Conservation (phyloP, 1,284 basidiomycete genomes). For the Pseudozyma sp. region DNA sequence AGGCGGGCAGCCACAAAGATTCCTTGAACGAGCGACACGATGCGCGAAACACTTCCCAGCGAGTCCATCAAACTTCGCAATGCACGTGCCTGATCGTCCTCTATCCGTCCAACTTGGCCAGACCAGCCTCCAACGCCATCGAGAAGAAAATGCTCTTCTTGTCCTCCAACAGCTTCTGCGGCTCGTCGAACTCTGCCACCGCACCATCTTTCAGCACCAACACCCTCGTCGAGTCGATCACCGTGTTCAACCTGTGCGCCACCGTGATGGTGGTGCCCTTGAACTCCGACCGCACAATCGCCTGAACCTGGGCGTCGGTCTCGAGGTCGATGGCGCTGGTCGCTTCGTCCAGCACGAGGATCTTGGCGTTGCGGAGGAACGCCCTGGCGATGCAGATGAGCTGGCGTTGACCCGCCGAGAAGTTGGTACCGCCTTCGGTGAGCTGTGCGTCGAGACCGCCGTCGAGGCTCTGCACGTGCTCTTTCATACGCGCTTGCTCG, state of each 20-base stretch:
- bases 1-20: no score
- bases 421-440: conserved; percentile 81
- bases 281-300: conserved; percentile 76
- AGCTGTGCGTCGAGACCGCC: conserved; percentile 81
- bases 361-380: conserved; percentile 74
- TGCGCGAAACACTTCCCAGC: no score
- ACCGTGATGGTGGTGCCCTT: conserved; percentile 70
- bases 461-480: conserved; percentile 79
- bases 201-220: conserved; percentile 83
- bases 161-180: conserved; percentile 75
- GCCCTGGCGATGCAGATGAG: conserved; percentile 69
- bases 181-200: conserved; percentile 81
- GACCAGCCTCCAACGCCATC: conserved; percentile 67
- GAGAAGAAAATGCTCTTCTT: conserved; percentile 69
- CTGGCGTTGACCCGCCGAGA: conserved; percentile 82
- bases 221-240: conserved; percentile 85
- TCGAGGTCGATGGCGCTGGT: conserved; percentile 78
- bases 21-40: no score
- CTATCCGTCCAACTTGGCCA: conserved; percentile 45
- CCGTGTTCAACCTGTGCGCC: conserved; percentile 86
- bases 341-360: conserved; percentile 91
- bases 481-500: conserved; percentile 77
- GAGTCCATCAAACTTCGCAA: no score
- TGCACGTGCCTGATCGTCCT: not conserved
- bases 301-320: conserved; percentile 86